Conservation (phyloP, 192 early-diverging fungal species). For the Podila epicladia region DNA sequence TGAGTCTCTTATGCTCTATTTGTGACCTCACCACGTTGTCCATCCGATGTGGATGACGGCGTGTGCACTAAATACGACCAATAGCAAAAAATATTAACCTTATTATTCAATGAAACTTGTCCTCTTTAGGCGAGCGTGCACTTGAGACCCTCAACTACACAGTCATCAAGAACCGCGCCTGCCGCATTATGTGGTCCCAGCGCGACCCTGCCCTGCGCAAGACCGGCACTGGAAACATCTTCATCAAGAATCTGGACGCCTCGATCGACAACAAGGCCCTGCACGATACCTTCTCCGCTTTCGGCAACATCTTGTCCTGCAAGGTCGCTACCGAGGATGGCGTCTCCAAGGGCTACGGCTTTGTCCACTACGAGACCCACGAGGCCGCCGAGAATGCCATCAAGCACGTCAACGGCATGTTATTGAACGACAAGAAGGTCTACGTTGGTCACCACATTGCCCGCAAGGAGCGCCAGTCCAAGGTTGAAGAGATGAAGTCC, state of each 20-base stretch:
- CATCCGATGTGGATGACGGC: too few species aligned
- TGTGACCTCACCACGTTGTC: too few species aligned
- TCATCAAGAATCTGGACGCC: constrained; percentile 99
- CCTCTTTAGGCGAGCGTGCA: constrained; percentile 79
- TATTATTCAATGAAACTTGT: constrained; percentile 14
- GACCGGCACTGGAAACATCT: constrained; percentile 95
- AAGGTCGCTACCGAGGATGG: constrained; percentile 91
- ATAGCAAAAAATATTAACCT: background rate
- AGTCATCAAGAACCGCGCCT: constrained; percentile 90
- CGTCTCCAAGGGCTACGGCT: constrained; percentile 94
- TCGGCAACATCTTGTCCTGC: constrained; percentile 95
- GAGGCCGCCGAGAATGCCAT: constrained; percentile 95
- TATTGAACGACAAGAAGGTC: constrained; percentile 98
- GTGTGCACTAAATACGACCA: too few species aligned
- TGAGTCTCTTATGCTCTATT: too few species aligned
- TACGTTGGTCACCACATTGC: constrained; percentile 90
- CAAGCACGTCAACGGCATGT: constrained; percentile 98
- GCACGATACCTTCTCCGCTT: constrained; percentile 97
- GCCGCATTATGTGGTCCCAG: constrained; percentile 99
- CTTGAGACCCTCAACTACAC: constrained; percentile 96
- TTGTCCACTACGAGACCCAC: constrained; percentile 95
- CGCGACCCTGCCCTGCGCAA: constrained; percentile 96
- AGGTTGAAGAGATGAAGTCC: constrained; percentile 84
- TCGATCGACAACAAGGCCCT: constrained; percentile 99
- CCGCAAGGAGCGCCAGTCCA: constrained; percentile 89